Percentiles rank a stretch among this genome's conserved stretches.
phyloP scores from a whole-genome alignment of 2,329 filamentous ascomycete species.

The Fusarium foetens region DNA sequence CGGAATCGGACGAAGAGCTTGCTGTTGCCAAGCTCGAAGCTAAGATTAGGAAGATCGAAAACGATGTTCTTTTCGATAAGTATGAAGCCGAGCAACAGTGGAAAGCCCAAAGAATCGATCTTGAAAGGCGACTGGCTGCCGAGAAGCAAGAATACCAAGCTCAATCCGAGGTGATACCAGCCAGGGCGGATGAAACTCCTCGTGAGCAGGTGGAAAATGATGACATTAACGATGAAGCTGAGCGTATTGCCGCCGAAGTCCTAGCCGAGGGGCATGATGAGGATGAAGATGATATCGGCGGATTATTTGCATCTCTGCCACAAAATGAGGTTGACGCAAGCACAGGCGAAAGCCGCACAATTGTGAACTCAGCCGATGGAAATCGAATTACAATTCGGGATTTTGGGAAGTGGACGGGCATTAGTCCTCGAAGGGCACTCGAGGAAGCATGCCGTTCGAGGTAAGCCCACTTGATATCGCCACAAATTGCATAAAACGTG shows the following conservation, averaged over 20 bases:
- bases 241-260: slow-evolving; percentile 67
- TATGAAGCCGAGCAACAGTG: slow-evolving; percentile 72
- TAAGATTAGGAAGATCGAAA: slow-evolving; percentile 81
- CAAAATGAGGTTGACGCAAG: slow-evolving; percentile 67
- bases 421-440: slow-evolving; percentile 78
- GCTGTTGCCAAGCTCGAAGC: slow-evolving; percentile 73
- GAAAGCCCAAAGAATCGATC: slow-evolving; percentile 65
- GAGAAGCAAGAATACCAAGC: slow-evolving; percentile 52
- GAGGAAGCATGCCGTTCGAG: slow-evolving; percentile 90
- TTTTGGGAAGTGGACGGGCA: slow-evolving; percentile 84
- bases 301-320: slow-evolving; percentile 69
- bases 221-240: slow-evolving; percentile 66
- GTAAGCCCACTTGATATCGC: slow-evolving; percentile 52
- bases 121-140: slow-evolving; percentile 71
- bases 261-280: slow-evolving; percentile 60
- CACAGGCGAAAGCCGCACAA: slow-evolving; percentile 68
- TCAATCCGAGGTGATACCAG: slow-evolving; percentile 33
- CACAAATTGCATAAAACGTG: background rate
- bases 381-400: slow-evolving; percentile 74
- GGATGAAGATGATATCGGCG: slow-evolving; percentile 62
- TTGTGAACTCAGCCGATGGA: slow-evolving; percentile 63
- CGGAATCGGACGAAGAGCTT: slow-evolving; percentile 48
- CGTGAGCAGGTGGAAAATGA: slow-evolving; percentile 50
- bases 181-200: slow-evolving; percentile 38
- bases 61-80: slow-evolving; percentile 79